A percentile compares a stretch with the other conserved stretches of the same genome.
These are phyloP conservation scores for Tuber brumale DNA, from an alignment of 495 filamentous ascomycete species.

Conservation along the genomic window DNA sequence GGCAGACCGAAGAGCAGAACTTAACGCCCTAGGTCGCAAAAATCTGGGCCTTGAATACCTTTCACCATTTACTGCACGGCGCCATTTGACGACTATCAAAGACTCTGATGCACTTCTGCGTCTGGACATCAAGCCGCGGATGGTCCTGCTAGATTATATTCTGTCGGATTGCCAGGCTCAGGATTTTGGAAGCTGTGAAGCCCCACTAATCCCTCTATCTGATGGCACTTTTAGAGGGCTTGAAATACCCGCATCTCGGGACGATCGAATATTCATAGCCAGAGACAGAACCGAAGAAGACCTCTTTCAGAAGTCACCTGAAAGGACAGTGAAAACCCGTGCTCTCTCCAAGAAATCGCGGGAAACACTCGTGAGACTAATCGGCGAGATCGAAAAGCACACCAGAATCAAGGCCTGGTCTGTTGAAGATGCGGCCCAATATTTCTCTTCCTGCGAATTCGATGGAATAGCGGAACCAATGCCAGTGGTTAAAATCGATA, in stretches of 20 bases:
- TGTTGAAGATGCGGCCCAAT: constrained; percentile 23
- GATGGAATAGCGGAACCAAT: background rate
- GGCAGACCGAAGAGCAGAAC: constrained; percentile 21
- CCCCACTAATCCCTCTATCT: constrained; percentile 26
- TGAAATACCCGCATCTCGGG: background rate
- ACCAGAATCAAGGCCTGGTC: constrained; percentile 21
- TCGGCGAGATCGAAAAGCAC: constrained; percentile 13
- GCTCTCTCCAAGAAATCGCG: background rate
- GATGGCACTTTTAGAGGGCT: constrained; percentile 24
- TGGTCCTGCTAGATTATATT: constrained; percentile 31
- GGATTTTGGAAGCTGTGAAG: constrained; percentile 21
- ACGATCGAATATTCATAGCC: constrained; percentile 20
- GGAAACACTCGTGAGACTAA: constrained; percentile 1
- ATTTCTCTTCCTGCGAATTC: constrained; percentile 27
- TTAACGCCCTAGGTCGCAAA: constrained; percentile 7
- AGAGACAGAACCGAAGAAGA: constrained; percentile 6
- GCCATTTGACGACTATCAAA: constrained; percentile 15
- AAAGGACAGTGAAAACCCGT: constrained; percentile 15
- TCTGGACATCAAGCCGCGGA: constrained; percentile 1
- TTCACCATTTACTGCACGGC: constrained; percentile 14
- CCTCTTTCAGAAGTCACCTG: constrained; percentile 18
- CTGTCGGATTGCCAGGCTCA: constrained; percentile 25
- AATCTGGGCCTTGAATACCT: constrained; percentile 10
- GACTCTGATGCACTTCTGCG: constrained; percentile 5
- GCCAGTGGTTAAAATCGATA: constrained; percentile 11